These are phyloP conservation scores for Penicillium crystallinum DNA, from an alignment of 495 filamentous ascomycete genomes.

Conservation along the genomic window DNA sequence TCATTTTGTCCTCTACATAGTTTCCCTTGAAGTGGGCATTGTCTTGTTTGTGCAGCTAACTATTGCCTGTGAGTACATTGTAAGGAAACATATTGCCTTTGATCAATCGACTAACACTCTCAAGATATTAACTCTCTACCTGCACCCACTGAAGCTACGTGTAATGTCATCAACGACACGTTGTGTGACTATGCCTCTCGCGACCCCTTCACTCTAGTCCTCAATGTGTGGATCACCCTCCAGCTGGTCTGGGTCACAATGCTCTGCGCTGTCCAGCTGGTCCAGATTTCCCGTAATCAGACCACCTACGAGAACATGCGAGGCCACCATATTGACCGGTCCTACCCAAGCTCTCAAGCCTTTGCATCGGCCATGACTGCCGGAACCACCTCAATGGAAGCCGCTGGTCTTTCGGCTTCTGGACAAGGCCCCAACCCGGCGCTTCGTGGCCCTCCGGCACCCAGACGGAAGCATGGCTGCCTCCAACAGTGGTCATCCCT, in stretches of 20 bases:
- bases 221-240: slow-evolving; percentile 69
- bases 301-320: slow-evolving; percentile 96
- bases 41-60: slow-evolving; percentile 52
- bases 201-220: slow-evolving; percentile 77
- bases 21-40: slow-evolving; percentile 71
- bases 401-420: slow-evolving; percentile 59
- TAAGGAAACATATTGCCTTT: not conserved
- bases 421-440: slow-evolving; percentile 48
- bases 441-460: slow-evolving; percentile 36
- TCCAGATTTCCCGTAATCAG: slow-evolving; percentile 85
- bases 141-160: slow-evolving; percentile 45
- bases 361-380: slow-evolving; percentile 76
- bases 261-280: slow-evolving; percentile 85
- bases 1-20: slow-evolving; percentile 87
- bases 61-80: slow-evolving; percentile 46
- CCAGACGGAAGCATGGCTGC: slow-evolving; percentile 51
- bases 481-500: slow-evolving; percentile 75
- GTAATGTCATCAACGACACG: slow-evolving; percentile 67
- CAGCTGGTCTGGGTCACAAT: slow-evolving; percentile 94
- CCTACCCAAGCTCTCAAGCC: slow-evolving; percentile 54
- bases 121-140: slow-evolving; percentile 55
- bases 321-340: slow-evolving; percentile 52
- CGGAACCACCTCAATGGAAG: slow-evolving; percentile 59
- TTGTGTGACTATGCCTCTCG: slow-evolving; percentile 70
- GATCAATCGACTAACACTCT: slow-evolving; percentile 12